These are phyloP conservation scores for Catharanthus roseus DNA, from an alignment of 257 asterid genomes.

Conservation along the genomic window DNA sequence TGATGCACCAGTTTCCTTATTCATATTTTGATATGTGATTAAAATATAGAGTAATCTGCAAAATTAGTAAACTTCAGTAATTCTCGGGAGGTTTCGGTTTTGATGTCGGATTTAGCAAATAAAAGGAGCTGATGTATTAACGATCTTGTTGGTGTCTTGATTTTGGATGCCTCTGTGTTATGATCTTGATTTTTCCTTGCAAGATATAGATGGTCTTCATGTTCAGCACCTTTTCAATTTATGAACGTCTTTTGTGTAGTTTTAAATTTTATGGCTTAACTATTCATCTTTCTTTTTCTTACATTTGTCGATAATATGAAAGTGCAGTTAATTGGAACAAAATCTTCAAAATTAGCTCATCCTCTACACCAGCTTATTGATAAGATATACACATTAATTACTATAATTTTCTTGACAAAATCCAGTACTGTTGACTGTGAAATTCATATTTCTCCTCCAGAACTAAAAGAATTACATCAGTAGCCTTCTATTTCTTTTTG, in stretches of 20 bases:
- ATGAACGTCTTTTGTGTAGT: background rate
- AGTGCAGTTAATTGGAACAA: background rate
- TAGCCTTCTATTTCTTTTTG: background rate
- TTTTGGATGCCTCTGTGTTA: background rate
- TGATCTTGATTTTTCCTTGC: slow-evolving; percentile 3
- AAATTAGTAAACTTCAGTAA: no score
- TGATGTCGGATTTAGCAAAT: background rate
- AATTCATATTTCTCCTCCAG: background rate
- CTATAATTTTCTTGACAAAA: background rate
- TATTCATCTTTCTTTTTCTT: background rate
- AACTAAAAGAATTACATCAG: background rate
- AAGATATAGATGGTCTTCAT: background rate
- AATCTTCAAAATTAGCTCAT: background rate
- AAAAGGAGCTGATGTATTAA: background rate
- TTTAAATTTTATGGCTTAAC: background rate
- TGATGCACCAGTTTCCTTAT: no score
- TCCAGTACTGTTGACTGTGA: background rate
- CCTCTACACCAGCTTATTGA: background rate
- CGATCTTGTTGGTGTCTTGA: background rate
- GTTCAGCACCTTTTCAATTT: background rate
- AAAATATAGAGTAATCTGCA: no score
- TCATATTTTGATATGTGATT: no score
- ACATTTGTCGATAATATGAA: background rate
- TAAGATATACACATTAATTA: background rate
- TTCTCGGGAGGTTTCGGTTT: background rate